Base-by-base conservation (phyloP, 192 early-diverging fungal species). In the Mortierella hygrophila region DNA sequence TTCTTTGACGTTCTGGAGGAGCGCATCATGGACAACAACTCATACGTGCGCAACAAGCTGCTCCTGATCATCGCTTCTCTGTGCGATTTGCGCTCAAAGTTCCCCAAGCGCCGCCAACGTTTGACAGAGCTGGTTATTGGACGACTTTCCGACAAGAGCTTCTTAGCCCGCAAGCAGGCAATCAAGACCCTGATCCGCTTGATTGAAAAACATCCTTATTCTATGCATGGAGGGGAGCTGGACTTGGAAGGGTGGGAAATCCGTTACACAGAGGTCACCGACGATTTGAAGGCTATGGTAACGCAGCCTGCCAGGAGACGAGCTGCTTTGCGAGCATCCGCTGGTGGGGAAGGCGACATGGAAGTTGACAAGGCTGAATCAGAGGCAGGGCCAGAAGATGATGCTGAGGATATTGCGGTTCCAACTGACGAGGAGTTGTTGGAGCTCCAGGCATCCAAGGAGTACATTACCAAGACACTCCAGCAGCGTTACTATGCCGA, bases 1-100 rank as follows among this genome's bases (percentile, higher is more conserved):
- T 98, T 96, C 80, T 98, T 97, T 88, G 97, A 98, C 81, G 93
- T 97, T 75, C 82, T 99, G 70, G 93, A 97, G 78, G 97, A 99
- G 83, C 92, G 98, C 16, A 97, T 97, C 89, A 93, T 95, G 80
- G 99, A 99, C 85, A 89, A 90, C n/a, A 96, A 94, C 78, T 93
- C 93, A n/a, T 94, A 94, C 87, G 94, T 95, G 4, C 94, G 99
- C 40, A 92, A 94, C 32, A 98, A 97, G 88, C 93, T 98, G 0
- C 86, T 99, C 38, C 97, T 99, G 82, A 93, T 96, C 20, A 92
- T 96, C 42, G 88, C 93, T 38, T 94, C 93, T 79, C 88, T 99
- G 37, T 93, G 94, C 73, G 95, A 97, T 4, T 63, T 93, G 26
- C 89, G 89, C 20, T 87, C 89, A 65, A 96, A 96, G 73, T 96